Evolutionary conservation across 1,284 basidiomycete species (phyloP).

Genomic region (Rhizoctonia solani): DNA sequence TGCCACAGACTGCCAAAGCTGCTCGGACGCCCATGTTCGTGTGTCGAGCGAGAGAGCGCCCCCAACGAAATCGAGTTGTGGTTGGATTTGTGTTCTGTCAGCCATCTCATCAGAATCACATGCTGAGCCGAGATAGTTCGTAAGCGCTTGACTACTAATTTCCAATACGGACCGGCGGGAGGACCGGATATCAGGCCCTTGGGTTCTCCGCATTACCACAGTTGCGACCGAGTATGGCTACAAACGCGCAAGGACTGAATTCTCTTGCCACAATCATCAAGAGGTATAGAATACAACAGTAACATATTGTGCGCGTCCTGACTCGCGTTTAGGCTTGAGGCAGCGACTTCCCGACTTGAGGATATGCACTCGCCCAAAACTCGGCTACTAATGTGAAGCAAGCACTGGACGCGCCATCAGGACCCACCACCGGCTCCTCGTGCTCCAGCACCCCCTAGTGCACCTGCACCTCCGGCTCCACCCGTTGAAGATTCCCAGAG

Average conservation of each 20-base stretch:
- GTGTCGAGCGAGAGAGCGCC: conserved; percentile 7
- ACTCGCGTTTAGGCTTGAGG: conserved; percentile 67
- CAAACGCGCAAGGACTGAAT: conserved; percentile 54
- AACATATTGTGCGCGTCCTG: neutral
- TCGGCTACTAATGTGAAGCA: conserved; percentile 43
- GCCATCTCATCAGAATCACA: conserved; percentile 26
- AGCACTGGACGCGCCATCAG: conserved; percentile 36
- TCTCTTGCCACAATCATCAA: conserved; percentile 80
- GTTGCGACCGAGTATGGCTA: conserved; percentile 18
- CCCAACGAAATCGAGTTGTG: neutral
- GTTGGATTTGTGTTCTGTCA: conserved; percentile 11
- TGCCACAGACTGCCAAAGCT: conserved; percentile 69
- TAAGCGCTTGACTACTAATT: neutral
- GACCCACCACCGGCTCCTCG: conserved; percentile 42
- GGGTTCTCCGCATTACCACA: neutral
- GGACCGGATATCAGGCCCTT: neutral
- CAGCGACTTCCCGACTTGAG: conserved; percentile 92
- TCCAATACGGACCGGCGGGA: conserved; percentile 11
- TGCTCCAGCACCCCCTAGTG: conserved; percentile 43
- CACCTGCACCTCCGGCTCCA: conserved; percentile 49
- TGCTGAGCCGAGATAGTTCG: neutral
- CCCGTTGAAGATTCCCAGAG: conserved; percentile 58
- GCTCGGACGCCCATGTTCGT: conserved; percentile 64
- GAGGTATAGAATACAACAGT: conserved; percentile 57
- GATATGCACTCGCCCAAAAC: conserved; percentile 71